phyloP scores from a whole-genome alignment of 225 moss, liverwort and hornwort genomes.

The Climacium dendroides region DNA sequence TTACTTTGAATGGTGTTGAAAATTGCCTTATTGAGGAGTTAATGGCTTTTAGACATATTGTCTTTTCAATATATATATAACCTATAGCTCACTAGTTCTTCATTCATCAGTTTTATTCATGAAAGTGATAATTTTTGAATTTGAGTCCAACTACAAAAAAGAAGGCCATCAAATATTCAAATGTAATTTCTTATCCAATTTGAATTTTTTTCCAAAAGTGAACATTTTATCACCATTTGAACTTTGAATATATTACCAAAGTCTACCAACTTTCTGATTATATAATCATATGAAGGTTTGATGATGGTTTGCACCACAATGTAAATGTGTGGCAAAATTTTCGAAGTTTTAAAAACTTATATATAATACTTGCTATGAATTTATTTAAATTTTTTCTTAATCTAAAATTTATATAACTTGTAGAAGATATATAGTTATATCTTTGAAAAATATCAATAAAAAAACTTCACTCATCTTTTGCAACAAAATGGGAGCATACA shows the following conservation, averaged over 20 bases:
- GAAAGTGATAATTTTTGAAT: not conserved
- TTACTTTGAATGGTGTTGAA: too few species aligned
- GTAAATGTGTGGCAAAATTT: not conserved
- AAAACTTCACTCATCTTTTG: not conserved
- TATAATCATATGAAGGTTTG: not conserved
- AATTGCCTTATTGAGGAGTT: not conserved
- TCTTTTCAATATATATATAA: too few species aligned
- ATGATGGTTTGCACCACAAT: not conserved
- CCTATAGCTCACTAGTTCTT: not conserved
- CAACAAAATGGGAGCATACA: not conserved
- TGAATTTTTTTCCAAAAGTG: not conserved
- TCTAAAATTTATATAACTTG: not conserved
- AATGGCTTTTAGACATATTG: not conserved
- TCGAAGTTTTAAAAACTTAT: not conserved
- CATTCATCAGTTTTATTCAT: not conserved
- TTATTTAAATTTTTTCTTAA: rapidly evolving
- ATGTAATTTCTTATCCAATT: not conserved
- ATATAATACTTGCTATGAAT: too few species aligned
- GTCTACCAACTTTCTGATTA: not conserved
- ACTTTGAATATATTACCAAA: not conserved
- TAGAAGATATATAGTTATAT: not conserved
- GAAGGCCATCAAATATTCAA: not conserved
- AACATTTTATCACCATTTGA: not conserved
- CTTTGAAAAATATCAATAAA: not conserved
- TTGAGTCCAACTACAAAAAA: not conserved